Evolutionary conservation across 176 grass and related monocot genomes (phyloP).

Genomic region (Raddia guianensis): DNA sequence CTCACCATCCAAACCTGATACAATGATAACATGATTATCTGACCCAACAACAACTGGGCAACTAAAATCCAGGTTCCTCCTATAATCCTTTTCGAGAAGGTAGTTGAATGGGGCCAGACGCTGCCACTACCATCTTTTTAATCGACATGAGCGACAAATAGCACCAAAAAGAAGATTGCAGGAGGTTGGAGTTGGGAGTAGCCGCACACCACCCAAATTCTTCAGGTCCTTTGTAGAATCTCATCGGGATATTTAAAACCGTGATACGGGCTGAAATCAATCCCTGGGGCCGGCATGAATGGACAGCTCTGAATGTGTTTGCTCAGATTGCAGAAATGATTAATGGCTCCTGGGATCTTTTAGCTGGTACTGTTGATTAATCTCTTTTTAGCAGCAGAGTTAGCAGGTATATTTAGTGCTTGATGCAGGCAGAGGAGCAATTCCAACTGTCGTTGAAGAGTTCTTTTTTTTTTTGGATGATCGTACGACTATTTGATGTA

Average conservation of each 20-base stretch:
- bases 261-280: not conserved
- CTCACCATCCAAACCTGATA: slow-evolving; percentile 18
- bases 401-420: slow-evolving; percentile 27
- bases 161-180: not conserved
- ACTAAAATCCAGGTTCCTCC: slow-evolving; percentile 10
- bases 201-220: not conserved
- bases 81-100: not conserved
- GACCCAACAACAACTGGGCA: slow-evolving; percentile 22
- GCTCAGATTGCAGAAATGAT: not conserved
- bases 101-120: not conserved
- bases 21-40: not conserved
- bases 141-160: not conserved
- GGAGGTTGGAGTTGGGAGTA: not conserved
- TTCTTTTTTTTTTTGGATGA: not conserved
- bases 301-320: slow-evolving; percentile 20
- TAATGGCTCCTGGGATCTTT: not conserved
- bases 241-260: not conserved
- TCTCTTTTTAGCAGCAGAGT: not conserved
- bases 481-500: not conserved
- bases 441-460: not conserved
- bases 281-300: slow-evolving; percentile 4
- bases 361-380: not conserved
- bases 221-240: not conserved
- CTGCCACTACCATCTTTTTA: not conserved
- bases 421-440: not conserved